Evolutionary conservation across 768 basidiomycete genomes (phyloP), one percentile per base, ranked within the genome.

Genomic region (Udeniomyces megalosporus): DNA sequence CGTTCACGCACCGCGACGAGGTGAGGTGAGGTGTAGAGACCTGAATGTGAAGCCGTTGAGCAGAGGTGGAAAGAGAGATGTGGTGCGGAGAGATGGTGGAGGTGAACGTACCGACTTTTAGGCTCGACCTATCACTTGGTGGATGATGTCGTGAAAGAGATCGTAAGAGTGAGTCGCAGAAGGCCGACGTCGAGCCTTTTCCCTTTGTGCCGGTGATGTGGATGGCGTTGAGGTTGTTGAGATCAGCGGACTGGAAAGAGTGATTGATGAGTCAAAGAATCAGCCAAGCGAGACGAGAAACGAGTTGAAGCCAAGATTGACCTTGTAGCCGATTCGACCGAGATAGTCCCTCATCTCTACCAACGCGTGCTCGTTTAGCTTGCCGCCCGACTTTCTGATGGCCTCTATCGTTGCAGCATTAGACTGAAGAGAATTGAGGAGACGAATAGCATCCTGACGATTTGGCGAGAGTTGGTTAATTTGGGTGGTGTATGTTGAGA

Each of bases 161-260:
- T n/a, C 88, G 81, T 54, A 97, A 76, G 58, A 96, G 83, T 11
- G 86, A 87, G 68, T 90, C 85, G 4, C 82, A 80, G 69, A 97
- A 97, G 8, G 95, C 93, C 67, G 87, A 88, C 1, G 95, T 91
- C 3, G 93, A 97, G 7, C 93, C 93, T 73, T 99, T 99, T 35
- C 93, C 93, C 75, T 99, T 99, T 4, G 95, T 97, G 3, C 93
- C 93, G 10, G 93, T 92, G 67, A 99, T 83, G 76, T 99, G 93
- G 51, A 97, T 81, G 61, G 93, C 89, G 73, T 96, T 93, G 58
- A 99, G 77, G 26, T 76, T 75, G 71, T 96, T 91, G 47, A 99
- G 79, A 66, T 92, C 84, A 61, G 81, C 77, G 46, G 86, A 80
- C 91, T 95, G 68, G 70, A 66, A 24, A 35, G 32, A 26, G 14